A percentile compares a stretch with the other conserved stretches of the same genome.
phyloP scores from a whole-genome alignment of 768 basidiomycete genomes.

The Suillus lakei region DNA sequence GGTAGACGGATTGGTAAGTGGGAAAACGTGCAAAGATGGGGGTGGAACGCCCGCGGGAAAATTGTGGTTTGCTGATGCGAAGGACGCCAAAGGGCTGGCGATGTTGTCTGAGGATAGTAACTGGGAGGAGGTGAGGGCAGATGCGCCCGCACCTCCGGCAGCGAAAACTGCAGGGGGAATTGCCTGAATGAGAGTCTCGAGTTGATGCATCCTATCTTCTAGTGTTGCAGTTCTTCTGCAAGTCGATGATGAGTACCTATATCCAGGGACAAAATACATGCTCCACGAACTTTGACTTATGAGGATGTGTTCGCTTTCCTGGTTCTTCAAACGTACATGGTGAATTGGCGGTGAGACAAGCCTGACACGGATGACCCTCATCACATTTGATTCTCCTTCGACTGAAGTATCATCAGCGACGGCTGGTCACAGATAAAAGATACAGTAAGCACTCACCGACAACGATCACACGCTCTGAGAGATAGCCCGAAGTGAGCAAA shows the following conservation, averaged over 20 bases:
- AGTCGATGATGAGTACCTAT: neutral
- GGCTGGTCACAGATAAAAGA: neutral
- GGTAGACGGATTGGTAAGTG: conserved; percentile 80
- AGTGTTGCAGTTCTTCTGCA: conserved; percentile 77
- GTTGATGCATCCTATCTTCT: conserved; percentile 88
- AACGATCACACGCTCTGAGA: conserved; percentile 86
- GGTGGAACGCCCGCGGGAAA: conserved; percentile 72
- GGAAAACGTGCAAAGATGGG: conserved; percentile 76
- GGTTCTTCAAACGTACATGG: conserved; percentile 88
- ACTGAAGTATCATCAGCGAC: conserved; percentile 38
- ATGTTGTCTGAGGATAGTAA: conserved; percentile 38
- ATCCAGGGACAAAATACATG: conserved; percentile 13
- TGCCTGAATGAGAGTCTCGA: conserved; percentile 83
- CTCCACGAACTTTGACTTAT: conserved; percentile 82
- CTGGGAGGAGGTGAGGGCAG: conserved; percentile 33
- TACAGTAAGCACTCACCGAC: conserved; percentile 62
- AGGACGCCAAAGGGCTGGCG: conserved; percentile 40
- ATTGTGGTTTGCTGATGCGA: conserved; percentile 44
- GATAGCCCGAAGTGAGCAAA: conserved; percentile 14
- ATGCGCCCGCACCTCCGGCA: conserved; percentile 50
- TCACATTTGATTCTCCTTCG: conserved; percentile 88
- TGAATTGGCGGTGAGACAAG: conserved; percentile 82
- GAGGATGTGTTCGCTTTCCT: conserved; percentile 82
- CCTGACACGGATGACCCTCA: conserved; percentile 88
- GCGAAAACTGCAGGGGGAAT: conserved; percentile 83